Conservation (phyloP, 164 flowering plant genomes). For the Malania oleifera region DNA sequence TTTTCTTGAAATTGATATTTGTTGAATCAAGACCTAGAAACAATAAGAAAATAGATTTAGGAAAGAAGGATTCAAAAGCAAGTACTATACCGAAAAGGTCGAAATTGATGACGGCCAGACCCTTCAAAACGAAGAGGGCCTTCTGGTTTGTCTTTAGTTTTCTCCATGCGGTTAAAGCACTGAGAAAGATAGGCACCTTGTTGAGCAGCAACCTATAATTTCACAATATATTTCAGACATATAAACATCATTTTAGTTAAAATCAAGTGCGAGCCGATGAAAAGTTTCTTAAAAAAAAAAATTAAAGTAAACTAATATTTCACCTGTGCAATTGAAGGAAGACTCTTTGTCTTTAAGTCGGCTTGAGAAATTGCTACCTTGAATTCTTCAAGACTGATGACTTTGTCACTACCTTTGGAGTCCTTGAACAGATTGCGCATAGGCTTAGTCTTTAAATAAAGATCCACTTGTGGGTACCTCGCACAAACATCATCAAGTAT, state of each 20-base stretch:
- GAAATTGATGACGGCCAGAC: conserved; percentile 74
- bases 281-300: neutral
- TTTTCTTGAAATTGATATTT: too few species aligned
- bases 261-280: too few species aligned
- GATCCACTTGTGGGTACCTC: conserved; percentile 39
- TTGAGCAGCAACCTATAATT: conserved; percentile 83
- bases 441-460: conserved; percentile 2
- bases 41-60: too few species aligned
- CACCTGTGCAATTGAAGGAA: conserved; percentile 99
- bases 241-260: neutral
- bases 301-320: neutral
- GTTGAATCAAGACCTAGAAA: too few species aligned
- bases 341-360: conserved; percentile 81
- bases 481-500: conserved; percentile 39
- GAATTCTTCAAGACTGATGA: conserved; percentile 60
- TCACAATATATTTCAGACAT: conserved; percentile 3
- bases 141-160: conserved; percentile 57
- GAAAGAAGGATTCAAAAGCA: too few species aligned
- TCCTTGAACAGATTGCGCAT: conserved; percentile 40
- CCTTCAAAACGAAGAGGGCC: conserved; percentile 53
- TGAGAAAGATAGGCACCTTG: conserved; percentile 81
- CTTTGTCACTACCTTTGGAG: conserved; percentile 45
- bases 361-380: conserved; percentile 67
- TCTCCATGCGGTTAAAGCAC: conserved; percentile 68
- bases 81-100: conserved; percentile 77